A percentile compares a stretch with the other conserved stretches of the same genome.
These are phyloP conservation scores for Mrakia gelida DNA, from an alignment of 768 basidiomycete genomes.

Conservation along the genomic window DNA sequence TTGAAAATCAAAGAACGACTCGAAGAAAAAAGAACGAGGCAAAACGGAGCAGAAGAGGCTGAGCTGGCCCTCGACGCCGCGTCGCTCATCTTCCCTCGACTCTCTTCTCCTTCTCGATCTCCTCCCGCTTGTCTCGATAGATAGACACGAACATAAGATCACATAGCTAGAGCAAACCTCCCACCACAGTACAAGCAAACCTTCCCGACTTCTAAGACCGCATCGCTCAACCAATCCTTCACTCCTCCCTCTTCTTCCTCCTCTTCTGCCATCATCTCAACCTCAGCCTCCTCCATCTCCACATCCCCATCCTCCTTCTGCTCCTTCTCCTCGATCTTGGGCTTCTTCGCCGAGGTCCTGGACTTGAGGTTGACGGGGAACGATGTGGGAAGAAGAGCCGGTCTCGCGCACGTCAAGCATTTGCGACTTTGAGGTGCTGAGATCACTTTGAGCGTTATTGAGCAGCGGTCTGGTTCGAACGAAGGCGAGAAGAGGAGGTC, in stretches of 20 bases:
- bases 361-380: not conserved
- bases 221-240: not conserved
- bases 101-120: not conserved
- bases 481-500: not conserved
- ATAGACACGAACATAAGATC: not conserved
- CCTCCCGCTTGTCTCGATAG: not conserved
- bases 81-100: not conserved
- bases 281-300: not conserved
- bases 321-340: not conserved
- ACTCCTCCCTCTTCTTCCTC: not conserved
- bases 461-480: not conserved
- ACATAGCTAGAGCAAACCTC: conserved; percentile 12
- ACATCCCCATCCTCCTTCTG: not conserved
- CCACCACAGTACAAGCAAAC: conserved; percentile 6
- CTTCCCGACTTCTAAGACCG: not conserved
- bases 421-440: conserved; percentile 1
- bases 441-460: not conserved
- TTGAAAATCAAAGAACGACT: not conserved
- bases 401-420: not conserved
- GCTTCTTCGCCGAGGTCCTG: not conserved
- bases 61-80: not conserved
- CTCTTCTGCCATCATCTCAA: not conserved
- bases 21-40: not conserved
- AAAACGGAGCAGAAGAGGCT: not conserved
- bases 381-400: not conserved